Base-by-base conservation (phyloP, 2,329 filamentous ascomycete species). In the Phoma sp. region DNA sequence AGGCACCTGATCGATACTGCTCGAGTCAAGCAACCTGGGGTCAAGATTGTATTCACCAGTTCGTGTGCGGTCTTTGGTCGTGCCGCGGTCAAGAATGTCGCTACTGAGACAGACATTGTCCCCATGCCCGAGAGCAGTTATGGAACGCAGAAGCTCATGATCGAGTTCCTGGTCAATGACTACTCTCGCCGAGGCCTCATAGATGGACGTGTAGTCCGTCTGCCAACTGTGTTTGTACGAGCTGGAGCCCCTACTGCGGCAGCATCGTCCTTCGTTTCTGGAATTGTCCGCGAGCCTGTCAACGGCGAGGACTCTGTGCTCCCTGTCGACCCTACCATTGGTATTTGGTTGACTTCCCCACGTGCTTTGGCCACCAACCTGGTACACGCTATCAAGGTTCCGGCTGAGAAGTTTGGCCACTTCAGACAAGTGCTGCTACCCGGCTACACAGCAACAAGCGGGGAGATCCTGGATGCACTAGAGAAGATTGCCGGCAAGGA, bases 221-320 rank as follows among this genome's bases (percentile, higher is more conserved):
- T 88, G 42, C 85, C 86, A 0, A 87, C 84, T 0, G 80, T 88
- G 15, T 82, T 82, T 1, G 84, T 88, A 18, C 80, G 86, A 0
- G 84, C 85, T 0, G 86, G 86, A 1, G 77, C 77, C 15, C 85
- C 86, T 0, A 84, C 84, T 4, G 81, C 80, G 1, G 86, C 86
- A 0, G 86, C 86, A n/a, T 85, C 82, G 1, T 84, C 83, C 0
- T 88, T 87, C 62, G 76, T 87, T 9, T 86, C 81, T 0, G 85
- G 85, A 11, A 87, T 88, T 71, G 84, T 88, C 47, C 79, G 86
- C 18, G 86, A 88, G 73, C 85, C 86, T 0, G 77, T 88, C 64
- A 76, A 81, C 30, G 84, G 84, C 0, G 40, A 79, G 46, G 80
- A 80, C 59, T 80, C 78, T 37, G 71, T 79, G 25, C 64, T 86